Evolutionary conservation across 768 basidiomycete genomes (phyloP).

Genomic region (Boletus reticuloceps): DNA sequence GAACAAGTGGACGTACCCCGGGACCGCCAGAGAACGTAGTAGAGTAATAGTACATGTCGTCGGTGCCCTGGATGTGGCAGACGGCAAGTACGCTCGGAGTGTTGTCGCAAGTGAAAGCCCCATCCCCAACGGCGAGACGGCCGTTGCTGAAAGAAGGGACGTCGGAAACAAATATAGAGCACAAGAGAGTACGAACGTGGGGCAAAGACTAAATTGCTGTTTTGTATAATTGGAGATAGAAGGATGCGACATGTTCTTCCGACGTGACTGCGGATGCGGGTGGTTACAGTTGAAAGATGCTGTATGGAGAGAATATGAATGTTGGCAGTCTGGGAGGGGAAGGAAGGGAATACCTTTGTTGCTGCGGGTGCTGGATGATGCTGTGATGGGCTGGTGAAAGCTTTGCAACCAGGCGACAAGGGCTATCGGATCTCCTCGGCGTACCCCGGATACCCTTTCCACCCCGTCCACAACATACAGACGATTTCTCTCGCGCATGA

Average conservation of each 20-base stretch:
- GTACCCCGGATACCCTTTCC: conserved; percentile 20
- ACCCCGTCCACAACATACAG: not conserved
- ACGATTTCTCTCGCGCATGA: not conserved
- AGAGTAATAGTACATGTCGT: conserved; percentile 87
- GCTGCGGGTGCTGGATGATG: conserved; percentile 3
- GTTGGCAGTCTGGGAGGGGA: not conserved
- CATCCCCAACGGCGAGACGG: conserved; percentile 96
- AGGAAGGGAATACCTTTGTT: conserved; percentile 1
- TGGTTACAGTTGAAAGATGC: not conserved
- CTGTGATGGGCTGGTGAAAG: not conserved
- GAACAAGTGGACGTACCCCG: conserved; percentile 52
- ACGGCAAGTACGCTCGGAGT: conserved; percentile 81
- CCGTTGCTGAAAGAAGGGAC: conserved; percentile 65
- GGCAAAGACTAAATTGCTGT: conserved; percentile 90
- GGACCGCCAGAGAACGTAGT: conserved; percentile 94
- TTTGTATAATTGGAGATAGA: conserved; percentile 70
- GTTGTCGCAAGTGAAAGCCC: conserved; percentile 80
- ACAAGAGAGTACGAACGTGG: conserved; percentile 59
- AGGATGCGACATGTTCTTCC: conserved; percentile 80
- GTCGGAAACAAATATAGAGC: conserved; percentile 12
- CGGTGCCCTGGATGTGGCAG: conserved; percentile 77
- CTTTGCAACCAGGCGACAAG: no score
- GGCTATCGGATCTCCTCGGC: not conserved
- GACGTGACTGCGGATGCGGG: conserved; percentile 56
- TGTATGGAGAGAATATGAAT: not conserved